Conservation (phyloP, 345 rosid species). For the Lumnitzera racemosa region DNA sequence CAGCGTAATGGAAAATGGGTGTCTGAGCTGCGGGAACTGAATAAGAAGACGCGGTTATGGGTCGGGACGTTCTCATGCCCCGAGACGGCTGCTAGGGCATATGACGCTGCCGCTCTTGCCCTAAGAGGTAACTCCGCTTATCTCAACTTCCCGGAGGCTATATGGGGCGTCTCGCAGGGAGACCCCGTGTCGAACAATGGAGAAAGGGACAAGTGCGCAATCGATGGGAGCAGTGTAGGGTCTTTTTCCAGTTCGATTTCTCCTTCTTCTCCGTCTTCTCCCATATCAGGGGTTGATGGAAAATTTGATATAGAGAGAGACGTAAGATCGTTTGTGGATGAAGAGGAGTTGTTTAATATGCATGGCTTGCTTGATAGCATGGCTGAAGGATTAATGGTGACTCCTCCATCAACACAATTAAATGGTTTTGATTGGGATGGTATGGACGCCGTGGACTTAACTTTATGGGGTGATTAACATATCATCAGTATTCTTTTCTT, state of each 20-base stretch:
- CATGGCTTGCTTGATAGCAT: slow-evolving; percentile 37
- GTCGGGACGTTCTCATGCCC: slow-evolving; percentile 42
- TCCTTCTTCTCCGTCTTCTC: neutral
- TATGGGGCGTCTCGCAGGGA: slow-evolving; percentile 19
- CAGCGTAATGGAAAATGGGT: slow-evolving; percentile 53
- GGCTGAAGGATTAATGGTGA: slow-evolving; percentile 55
- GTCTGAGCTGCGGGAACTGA: slow-evolving; percentile 37
- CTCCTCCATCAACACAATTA: slow-evolving; percentile 34
- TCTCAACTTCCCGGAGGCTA: slow-evolving; percentile 32
- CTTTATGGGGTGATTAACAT: slow-evolving; percentile 23
- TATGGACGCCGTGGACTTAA: slow-evolving; percentile 23
- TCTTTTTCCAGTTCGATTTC: slow-evolving; percentile 1
- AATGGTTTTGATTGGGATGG: slow-evolving; percentile 34
- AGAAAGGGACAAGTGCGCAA: slow-evolving; percentile 31
- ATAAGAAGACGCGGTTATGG: slow-evolving; percentile 34
- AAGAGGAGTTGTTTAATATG: slow-evolving; percentile 60
- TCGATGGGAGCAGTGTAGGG: slow-evolving; percentile 13
- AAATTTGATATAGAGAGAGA: slow-evolving; percentile 1
- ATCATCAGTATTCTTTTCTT: too few relatives aligned
- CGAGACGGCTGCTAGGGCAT: slow-evolving; percentile 40
- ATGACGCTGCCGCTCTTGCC: slow-evolving; percentile 41
- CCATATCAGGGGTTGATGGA: neutral
- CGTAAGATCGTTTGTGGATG: slow-evolving; percentile 24
- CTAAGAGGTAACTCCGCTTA: slow-evolving; percentile 31
- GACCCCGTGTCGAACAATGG: slow-evolving; percentile 12